A percentile compares a stretch with the other conserved stretches of the same genome.
Evolutionary conservation across 805 yeast genomes (phyloP).

Genomic region (Candida anglica): DNA sequence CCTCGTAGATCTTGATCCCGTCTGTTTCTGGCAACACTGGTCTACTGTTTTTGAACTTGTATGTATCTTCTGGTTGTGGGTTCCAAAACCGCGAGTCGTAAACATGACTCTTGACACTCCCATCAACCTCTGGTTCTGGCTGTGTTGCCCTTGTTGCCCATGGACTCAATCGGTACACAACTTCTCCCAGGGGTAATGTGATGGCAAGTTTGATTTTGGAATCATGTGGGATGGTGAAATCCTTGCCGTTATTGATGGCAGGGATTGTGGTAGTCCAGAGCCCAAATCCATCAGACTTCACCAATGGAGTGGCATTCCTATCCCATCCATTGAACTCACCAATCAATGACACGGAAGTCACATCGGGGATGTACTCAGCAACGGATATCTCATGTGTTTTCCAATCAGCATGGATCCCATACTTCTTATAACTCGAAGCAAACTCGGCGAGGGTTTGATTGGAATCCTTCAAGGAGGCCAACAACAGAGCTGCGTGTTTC

Average conservation of each 20-base stretch:
- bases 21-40: constrained; percentile 46
- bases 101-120: constrained; percentile 16
- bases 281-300: constrained; percentile 59
- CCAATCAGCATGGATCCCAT: constrained; percentile 69
- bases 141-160: constrained; percentile 86
- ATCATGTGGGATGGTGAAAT: constrained; percentile 74
- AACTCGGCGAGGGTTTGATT: constrained; percentile 47
- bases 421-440: constrained; percentile 69
- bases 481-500: constrained; percentile 62
- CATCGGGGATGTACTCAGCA: constrained; percentile 91
- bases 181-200: constrained; percentile 61
- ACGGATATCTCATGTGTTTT: constrained; percentile 53
- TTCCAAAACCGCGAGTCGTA: constrained; percentile 96
- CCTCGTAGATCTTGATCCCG: constrained; percentile 79
- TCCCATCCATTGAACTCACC: constrained; percentile 94
- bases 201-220: constrained; percentile 71
- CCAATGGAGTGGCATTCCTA: constrained; percentile 49
- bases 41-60: constrained; percentile 59
- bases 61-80: constrained; percentile 47
- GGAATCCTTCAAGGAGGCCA: constrained; percentile 54
- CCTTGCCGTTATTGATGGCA: constrained; percentile 31
- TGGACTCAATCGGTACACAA: constrained; percentile 80
- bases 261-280: constrained; percentile 63
- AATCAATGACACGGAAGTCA: constrained; percentile 65
- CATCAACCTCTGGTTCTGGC: constrained; percentile 39